Evolutionary conservation across 139 green algal genomes (phyloP).

Genomic region (Chlorella sp.): DNA sequence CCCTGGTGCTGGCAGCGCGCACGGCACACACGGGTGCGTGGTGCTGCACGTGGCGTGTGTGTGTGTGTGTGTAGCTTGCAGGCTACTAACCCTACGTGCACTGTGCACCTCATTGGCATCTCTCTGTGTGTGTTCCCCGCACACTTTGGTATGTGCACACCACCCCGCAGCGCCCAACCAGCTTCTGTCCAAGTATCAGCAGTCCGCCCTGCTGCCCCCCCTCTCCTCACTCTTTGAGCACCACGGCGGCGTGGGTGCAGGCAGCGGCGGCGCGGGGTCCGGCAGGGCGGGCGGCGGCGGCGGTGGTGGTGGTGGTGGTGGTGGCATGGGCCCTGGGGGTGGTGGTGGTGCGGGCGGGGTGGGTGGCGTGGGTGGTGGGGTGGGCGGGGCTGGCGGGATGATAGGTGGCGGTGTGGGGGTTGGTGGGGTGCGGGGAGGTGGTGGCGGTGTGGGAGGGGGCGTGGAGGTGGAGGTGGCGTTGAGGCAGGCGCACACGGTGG

Average conservation of each 20-base stretch:
- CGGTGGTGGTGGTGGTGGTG: no score
- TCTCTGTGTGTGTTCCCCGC: no score
- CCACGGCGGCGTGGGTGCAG: no score
- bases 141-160: no score
- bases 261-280: no score
- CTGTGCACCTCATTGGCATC: no score
- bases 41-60: conserved; percentile 24
- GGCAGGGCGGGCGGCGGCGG: no score
- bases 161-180: no score
- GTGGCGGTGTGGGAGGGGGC: neutral
- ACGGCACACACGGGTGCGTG: conserved; percentile 27
- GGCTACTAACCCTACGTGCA: conserved; percentile 34
- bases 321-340: conserved; percentile 1
- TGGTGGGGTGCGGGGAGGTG: conserved; percentile 4
- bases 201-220: no score
- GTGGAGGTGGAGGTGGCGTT: conserved; percentile 20
- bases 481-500: conserved; percentile 11
- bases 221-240: no score
- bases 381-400: neutral
- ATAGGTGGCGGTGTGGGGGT: neutral
- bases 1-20: conserved; percentile 38
- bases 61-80: conserved; percentile 1
- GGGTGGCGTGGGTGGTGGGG: no score
- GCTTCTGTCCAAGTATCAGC: no score
- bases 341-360: neutral